Conservation (phyloP, 163 green algal species). For the Chlamydomonas reinhardtii region DNA sequence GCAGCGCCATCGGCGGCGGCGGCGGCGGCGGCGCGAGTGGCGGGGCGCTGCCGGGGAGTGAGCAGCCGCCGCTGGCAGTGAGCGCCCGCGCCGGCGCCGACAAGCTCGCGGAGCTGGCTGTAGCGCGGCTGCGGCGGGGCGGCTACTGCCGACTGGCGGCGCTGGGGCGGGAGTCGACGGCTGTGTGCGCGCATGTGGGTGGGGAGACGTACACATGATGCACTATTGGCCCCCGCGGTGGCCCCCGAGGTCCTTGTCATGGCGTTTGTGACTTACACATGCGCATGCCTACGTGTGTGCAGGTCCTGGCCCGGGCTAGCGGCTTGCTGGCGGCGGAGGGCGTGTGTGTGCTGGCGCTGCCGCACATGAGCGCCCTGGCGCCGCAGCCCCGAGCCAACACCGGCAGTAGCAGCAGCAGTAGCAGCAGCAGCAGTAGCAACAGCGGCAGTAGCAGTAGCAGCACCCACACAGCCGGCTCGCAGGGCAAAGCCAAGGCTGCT, state of each 20-base stretch:
- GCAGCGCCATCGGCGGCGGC: neutral
- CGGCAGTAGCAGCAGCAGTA: neutral
- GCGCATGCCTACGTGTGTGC: neutral
- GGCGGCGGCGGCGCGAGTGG: neutral
- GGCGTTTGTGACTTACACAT: neutral
- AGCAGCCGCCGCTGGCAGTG: neutral
- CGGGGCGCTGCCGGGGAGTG: neutral
- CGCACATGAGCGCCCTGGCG: neutral
- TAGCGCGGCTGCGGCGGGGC: neutral
- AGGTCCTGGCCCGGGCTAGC: neutral
- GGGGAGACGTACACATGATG: neutral
- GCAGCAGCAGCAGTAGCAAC: neutral
- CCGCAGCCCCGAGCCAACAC: neutral
- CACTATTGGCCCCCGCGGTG: too few species aligned
- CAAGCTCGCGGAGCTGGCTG: neutral
- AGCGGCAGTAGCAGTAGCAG: neutral
- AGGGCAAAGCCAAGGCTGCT: too few species aligned
- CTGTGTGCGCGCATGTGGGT: neutral
- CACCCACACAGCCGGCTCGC: neutral
- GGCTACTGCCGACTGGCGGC: constrained; percentile 4
- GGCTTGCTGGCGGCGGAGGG: neutral
- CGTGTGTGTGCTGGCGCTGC: neutral
- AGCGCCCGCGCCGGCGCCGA: neutral
- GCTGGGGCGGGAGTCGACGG: neutral
- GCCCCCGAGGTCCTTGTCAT: too few species aligned